Evolutionary conservation across 1,284 basidiomycete species (phyloP).

Genomic region (Rhodotorula mucilaginosa): DNA sequence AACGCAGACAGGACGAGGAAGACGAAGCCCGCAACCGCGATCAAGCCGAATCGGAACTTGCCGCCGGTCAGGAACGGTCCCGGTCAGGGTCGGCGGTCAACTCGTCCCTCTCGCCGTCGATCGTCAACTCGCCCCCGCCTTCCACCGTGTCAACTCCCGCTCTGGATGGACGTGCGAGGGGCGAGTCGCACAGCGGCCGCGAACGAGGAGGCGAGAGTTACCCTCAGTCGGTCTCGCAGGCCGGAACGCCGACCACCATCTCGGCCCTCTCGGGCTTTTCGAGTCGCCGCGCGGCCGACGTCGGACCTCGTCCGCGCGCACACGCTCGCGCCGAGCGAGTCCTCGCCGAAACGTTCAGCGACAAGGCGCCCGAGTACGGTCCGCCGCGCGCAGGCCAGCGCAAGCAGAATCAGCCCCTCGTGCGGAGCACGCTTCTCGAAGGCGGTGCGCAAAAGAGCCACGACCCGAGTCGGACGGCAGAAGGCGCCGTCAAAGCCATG

Average conservation of each 20-base stretch:
- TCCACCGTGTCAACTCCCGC: neutral
- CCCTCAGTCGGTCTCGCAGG: neutral
- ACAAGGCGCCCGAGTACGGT: neutral
- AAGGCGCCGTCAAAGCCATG: conserved; percentile 25
- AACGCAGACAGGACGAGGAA: neutral
- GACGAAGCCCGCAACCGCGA: neutral
- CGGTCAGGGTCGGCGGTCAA: neutral
- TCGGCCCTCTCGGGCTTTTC: neutral
- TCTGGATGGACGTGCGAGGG: too few species aligned
- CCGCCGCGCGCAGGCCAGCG: neutral
- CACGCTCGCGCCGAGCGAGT: conserved; percentile 10
- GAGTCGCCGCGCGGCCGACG: neutral
- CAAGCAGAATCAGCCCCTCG: neutral
- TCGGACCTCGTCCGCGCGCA: neutral
- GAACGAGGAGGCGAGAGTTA: neutral
- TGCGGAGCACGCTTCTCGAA: conserved; percentile 4
- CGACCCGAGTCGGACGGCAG: conserved; percentile 23
- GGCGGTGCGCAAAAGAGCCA: conserved; percentile 18
- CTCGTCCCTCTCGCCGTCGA: neutral
- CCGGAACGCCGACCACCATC: neutral
- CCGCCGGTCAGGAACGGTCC: too few species aligned
- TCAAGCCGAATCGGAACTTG: too few species aligned
- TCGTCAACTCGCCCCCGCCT: neutral
- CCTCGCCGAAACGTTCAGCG: conserved; percentile 12
- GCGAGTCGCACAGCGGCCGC: neutral